These are phyloP conservation scores for Candida gorgasii DNA, from an alignment of 805 yeast genomes.

Conservation along the genomic window DNA sequence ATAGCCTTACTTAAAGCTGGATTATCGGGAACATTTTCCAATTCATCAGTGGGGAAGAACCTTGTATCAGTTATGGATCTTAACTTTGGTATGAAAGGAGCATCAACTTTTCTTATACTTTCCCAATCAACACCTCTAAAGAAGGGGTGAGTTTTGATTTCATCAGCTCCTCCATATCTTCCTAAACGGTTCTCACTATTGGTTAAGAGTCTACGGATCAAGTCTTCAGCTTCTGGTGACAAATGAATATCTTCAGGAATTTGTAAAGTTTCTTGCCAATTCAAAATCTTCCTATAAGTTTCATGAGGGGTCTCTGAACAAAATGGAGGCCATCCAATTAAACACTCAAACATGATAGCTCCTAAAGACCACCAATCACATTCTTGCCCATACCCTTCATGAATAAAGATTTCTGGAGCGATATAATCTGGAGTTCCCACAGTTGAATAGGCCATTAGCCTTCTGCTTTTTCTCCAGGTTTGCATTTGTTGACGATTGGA, in stretches of 20 bases:
- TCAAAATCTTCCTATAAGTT: slow-evolving; percentile 85
- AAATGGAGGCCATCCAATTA: slow-evolving; percentile 97
- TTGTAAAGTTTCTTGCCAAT: slow-evolving; percentile 84
- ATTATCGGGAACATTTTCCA: slow-evolving; percentile 84
- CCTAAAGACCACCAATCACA: slow-evolving; percentile 99
- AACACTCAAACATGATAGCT: slow-evolving; percentile 94
- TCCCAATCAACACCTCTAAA: slow-evolving; percentile 97
- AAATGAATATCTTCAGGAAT: slow-evolving; percentile 92
- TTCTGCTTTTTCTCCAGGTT: slow-evolving; percentile 90
- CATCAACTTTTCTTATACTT: slow-evolving; percentile 80
- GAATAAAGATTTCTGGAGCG: slow-evolving; percentile 91
- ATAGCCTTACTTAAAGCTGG: slow-evolving; percentile 62
- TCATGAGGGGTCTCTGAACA: slow-evolving; percentile 95
- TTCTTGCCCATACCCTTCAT: slow-evolving; percentile 94
- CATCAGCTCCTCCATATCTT: slow-evolving; percentile 87
- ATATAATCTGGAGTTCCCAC: slow-evolving; percentile 97
- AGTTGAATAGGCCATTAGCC: slow-evolving; percentile 93
- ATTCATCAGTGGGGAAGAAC: slow-evolving; percentile 96
- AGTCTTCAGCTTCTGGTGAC: slow-evolving; percentile 85
- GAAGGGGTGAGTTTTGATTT: slow-evolving; percentile 86
- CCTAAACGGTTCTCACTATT: slow-evolving; percentile 81
- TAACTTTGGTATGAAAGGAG: slow-evolving; percentile 91
- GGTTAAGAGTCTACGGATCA: slow-evolving; percentile 74
- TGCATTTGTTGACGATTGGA: slow-evolving; percentile 93
- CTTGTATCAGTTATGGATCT: slow-evolving; percentile 93